A percentile compares a stretch with the other conserved stretches of the same genome.
Evolutionary conservation across 73 alveolate species (phyloP).

Genomic region (Blepharisma stoltei): DNA sequence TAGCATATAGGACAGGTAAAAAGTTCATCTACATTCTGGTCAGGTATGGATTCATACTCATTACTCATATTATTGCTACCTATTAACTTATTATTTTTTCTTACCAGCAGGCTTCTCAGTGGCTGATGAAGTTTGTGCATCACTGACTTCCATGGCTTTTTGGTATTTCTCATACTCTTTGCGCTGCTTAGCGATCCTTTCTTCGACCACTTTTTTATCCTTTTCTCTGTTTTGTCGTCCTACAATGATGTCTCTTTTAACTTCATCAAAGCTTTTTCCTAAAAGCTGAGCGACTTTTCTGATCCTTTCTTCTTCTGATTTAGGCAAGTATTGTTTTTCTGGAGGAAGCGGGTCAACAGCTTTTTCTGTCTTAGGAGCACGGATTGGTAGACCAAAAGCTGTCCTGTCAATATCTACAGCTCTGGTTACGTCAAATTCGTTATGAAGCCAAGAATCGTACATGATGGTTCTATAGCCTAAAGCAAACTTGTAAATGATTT

Average conservation of each 20-base stretch:
- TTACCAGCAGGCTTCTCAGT: too few relatives aligned
- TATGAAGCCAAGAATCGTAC: not conserved
- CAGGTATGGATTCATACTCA: too few relatives aligned
- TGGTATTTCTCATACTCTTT: too few relatives aligned
- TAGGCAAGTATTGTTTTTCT: not conserved
- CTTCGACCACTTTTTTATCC: not conserved
- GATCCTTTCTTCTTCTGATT: constrained; percentile 8
- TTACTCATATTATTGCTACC: too few relatives aligned
- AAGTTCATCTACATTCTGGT: too few relatives aligned
- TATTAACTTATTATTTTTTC: too few relatives aligned
- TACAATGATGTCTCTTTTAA: constrained; percentile 10
- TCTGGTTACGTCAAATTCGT: not conserved
- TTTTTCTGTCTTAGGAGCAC: too few relatives aligned
- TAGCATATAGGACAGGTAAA: too few relatives aligned
- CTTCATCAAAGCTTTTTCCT: not conserved
- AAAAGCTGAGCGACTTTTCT: not conserved
- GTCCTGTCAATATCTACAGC: not conserved
- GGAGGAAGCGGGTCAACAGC: too few relatives aligned
- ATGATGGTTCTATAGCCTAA: not conserved
- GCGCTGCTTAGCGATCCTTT: not conserved
- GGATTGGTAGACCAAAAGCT: too few relatives aligned
- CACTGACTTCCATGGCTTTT: too few relatives aligned
- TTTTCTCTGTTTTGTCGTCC: constrained; percentile 3
- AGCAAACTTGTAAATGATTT: not conserved
- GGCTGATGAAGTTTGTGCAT: too few relatives aligned